A percentile compares a stretch with the other conserved stretches of the same genome.
phyloP scores from a whole-genome alignment of 1,139 yeast species.

The Groenewaldozyma auringiensis region DNA sequence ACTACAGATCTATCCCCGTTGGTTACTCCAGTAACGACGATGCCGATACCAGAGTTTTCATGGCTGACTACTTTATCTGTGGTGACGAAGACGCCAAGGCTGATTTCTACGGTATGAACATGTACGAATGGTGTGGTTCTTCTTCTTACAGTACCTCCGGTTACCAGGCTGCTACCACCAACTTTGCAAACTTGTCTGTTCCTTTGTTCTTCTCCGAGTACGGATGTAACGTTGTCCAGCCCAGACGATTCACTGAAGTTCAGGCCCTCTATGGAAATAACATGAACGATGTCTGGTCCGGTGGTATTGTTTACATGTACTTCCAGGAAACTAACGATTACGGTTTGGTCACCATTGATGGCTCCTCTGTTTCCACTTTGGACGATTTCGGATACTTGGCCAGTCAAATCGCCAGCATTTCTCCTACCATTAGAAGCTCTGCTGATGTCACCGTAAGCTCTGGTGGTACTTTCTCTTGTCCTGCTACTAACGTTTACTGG shows the following conservation, averaged over 20 bases:
- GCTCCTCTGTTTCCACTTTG: constrained; percentile 48
- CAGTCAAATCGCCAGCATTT: constrained; percentile 42
- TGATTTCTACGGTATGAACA: constrained; percentile 92
- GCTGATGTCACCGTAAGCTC: constrained; percentile 40
- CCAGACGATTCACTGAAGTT: constrained; percentile 76
- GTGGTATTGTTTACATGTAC: constrained; percentile 91
- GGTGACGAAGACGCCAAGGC: constrained; percentile 53
- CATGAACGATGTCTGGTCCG: constrained; percentile 80
- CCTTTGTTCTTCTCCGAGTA: constrained; percentile 90
- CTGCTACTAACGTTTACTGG: constrained; percentile 44
- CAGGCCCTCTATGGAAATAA: constrained; percentile 38
- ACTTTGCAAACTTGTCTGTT: constrained; percentile 55
- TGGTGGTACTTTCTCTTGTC: constrained; percentile 44
- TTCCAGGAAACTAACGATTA: constrained; percentile 83
- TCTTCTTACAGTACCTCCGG: constrained; percentile 75
- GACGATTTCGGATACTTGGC: constrained; percentile 51
- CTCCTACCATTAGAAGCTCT: constrained; percentile 53
- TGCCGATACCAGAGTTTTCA: constrained; percentile 37
- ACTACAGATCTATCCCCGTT: constrained; percentile 70
- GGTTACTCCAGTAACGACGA: constrained; percentile 99
- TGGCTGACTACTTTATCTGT: constrained; percentile 81
- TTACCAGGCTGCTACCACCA: constrained; percentile 63
- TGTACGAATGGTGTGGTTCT: constrained; percentile 97
- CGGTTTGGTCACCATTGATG: constrained; percentile 74
- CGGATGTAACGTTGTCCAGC: constrained; percentile 70